Evolutionary conservation across 164 flowering plant species (phyloP).

Genomic region (Chimonanthus praecox): DNA sequence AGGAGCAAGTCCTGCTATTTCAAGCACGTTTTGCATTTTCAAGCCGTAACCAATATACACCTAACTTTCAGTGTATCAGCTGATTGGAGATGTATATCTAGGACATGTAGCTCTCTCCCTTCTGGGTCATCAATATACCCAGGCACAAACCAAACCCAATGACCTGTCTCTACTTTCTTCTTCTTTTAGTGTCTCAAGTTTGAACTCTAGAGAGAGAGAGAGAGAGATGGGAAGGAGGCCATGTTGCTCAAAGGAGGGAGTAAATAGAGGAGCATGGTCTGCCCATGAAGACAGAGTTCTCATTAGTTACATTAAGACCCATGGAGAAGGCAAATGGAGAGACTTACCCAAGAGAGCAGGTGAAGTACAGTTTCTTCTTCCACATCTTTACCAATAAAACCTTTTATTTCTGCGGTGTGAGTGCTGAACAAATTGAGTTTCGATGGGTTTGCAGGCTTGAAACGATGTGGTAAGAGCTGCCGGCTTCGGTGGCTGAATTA

Average conservation of each 20-base stretch:
- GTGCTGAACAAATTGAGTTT: no score
- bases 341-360: neutral
- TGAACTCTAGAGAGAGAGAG: neutral
- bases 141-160: neutral
- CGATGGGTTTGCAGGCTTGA: constrained; percentile 21
- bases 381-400: neutral
- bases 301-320: neutral
- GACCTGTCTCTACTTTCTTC: neutral
- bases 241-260: neutral
- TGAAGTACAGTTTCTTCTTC: neutral
- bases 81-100: neutral
- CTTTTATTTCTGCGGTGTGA: no score
- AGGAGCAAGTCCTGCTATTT: no score
- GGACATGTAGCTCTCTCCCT: neutral
- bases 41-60: neutral
- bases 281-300: neutral
- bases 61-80: neutral
- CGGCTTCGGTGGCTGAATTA: constrained; percentile 31
- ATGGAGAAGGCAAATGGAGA: neutral
- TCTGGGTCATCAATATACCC: neutral
- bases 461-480: constrained; percentile 34
- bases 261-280: neutral
- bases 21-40: no score
- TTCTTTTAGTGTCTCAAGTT: no score
- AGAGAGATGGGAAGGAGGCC: neutral